Evolutionary conservation across 768 basidiomycete genomes (phyloP).

Genomic region (Leucosporidium yakuticum): DNA sequence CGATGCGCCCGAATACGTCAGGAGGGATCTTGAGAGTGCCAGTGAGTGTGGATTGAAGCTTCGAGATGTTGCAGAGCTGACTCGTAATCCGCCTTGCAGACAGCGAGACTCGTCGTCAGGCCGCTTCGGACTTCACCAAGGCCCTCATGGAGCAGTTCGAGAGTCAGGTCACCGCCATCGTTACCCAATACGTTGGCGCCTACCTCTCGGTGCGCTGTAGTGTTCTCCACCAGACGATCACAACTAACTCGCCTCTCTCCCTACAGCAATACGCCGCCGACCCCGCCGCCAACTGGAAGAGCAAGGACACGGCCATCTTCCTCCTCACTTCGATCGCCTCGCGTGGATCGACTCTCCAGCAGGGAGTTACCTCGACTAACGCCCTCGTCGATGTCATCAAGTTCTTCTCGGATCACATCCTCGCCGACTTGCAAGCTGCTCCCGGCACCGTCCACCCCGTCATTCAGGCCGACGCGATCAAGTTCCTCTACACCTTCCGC

Average conservation of each 20-base stretch:
- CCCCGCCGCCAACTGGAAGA: conserved; percentile 66
- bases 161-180: conserved; percentile 76
- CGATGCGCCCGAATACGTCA: conserved; percentile 90
- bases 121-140: conserved; percentile 91
- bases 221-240: too few relatives aligned
- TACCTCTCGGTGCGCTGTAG: conserved; percentile 52
- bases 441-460: conserved; percentile 66
- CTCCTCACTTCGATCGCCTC: conserved; percentile 89
- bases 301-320: conserved; percentile 90
- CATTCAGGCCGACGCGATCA: conserved; percentile 91
- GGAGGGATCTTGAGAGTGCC: conserved; percentile 68
- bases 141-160: conserved; percentile 77
- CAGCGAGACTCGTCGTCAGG: conserved; percentile 77
- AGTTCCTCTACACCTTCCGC: conserved; percentile 90
- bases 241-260: not conserved
- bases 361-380: conserved; percentile 90
- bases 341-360: conserved; percentile 76
- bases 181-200: conserved; percentile 71
- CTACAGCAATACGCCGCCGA: conserved; percentile 46
- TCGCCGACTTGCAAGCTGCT: conserved; percentile 70
- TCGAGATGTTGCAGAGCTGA: not conserved
- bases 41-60: conserved; percentile 45
- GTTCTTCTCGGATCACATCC: conserved; percentile 90
- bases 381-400: conserved; percentile 85
- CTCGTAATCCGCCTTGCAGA: conserved; percentile 48